Evolutionary conservation across 805 yeast genomes (phyloP), one percentile per base, ranked within the genome.

Genomic region (Metschnikowia henanensis): DNA sequence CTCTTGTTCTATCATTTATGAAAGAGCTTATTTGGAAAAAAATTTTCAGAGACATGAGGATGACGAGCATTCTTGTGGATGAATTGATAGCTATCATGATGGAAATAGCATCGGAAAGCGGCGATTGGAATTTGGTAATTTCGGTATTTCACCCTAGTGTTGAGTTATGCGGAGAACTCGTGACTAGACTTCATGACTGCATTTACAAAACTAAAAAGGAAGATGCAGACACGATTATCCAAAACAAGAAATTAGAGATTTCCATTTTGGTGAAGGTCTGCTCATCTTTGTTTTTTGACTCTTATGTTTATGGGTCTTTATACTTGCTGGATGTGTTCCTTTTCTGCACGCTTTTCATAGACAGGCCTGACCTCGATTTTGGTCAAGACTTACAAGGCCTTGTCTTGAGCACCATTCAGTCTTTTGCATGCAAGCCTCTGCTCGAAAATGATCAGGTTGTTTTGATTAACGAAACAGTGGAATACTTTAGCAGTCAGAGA

Each of bases 71-170:
- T 3, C 67, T 87, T 19, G 74, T 88, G 9, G 90, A 86, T 49
- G 96, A 87, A 55, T 78, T 86, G 18, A 78, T 87, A 5, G 77
- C 82, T 2, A 83, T 82, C 49, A 84, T 90, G 1, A 75, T 87
- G 51, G 94, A 86, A 51, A 79, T 83, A 56, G 85, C 84, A 51
- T 82, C 88, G n/a, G 88, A 84, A 52, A 85, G 83, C 4, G 76
- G 79, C 30, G 81, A 76, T 37, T 86, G 88, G 88, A 73, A 75
- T 16, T 77, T 75, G 36, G 75, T 82, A 5, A 73, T 84, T 2
- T 73, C 84, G 0, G 72, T 84, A n/a, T 67, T 88, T 50, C 75
- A 84, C 0, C 90, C 95, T 3, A 81, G 92, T 1, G 69, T 83
- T n/a, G 87, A 83, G 50, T 71, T 87, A 2, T 82, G 89, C 55